Evolutionary conservation across 2,329 filamentous ascomycete genomes (phyloP).

Genomic region (Coniochaeta ligniaria): DNA sequence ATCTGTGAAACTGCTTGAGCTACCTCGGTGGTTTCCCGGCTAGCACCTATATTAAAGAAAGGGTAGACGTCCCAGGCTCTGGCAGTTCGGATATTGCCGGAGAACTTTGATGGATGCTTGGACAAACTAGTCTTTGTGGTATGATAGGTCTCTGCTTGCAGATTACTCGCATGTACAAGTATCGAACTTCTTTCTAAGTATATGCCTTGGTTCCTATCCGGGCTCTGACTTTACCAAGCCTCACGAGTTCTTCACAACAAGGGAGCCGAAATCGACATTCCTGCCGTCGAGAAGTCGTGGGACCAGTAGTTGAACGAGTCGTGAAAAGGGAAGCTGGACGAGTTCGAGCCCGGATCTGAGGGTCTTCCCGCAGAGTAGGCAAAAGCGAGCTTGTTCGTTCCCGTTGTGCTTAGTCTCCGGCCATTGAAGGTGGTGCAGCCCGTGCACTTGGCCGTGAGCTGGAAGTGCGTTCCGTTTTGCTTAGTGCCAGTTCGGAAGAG

Average conservation of each 20-base stretch:
- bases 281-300: slow-evolving; percentile 16
- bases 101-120: too few relatives aligned
- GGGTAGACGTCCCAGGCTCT: too few relatives aligned
- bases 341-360: slow-evolving; percentile 10
- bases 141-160: too few relatives aligned
- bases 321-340: slow-evolving; percentile 13
- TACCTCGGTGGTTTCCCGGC: too few relatives aligned
- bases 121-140: too few relatives aligned
- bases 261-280: slow-evolving; percentile 12
- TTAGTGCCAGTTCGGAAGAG: slow-evolving; percentile 27
- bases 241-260: not conserved
- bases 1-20: too few relatives aligned
- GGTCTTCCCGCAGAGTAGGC: slow-evolving; percentile 15
- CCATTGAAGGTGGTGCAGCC: slow-evolving; percentile 15
- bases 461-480: slow-evolving; percentile 32
- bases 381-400: slow-evolving; percentile 18
- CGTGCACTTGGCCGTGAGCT: slow-evolving; percentile 28
- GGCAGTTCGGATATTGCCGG: too few relatives aligned
- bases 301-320: slow-evolving; percentile 18
- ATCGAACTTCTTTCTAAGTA: too few relatives aligned
- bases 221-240: too few relatives aligned
- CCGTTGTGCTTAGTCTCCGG: slow-evolving; percentile 14
- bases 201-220: too few relatives aligned
- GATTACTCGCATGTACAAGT: too few relatives aligned
- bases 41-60: too few relatives aligned